Conservation (phyloP, 2,329 filamentous ascomycete species). For the Aspergillus oerlinghausenensis region DNA sequence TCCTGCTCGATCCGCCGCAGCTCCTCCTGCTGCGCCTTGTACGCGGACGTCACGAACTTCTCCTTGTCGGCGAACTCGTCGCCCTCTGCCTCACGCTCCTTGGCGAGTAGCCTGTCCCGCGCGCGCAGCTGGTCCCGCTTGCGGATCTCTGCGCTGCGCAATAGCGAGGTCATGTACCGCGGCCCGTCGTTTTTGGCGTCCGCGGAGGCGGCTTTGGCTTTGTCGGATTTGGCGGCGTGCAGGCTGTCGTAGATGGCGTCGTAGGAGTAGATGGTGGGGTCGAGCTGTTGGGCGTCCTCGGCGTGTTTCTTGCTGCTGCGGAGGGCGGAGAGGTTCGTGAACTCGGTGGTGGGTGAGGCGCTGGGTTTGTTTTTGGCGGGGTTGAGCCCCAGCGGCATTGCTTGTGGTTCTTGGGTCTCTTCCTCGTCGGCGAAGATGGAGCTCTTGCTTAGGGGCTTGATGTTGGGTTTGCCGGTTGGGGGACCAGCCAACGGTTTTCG, state of each 20-base stretch:
- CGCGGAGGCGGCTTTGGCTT: slow-evolving; percentile 16
- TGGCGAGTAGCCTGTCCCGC: slow-evolving; percentile 55
- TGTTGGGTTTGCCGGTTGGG: slow-evolving; percentile 18
- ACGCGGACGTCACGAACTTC: slow-evolving; percentile 62
- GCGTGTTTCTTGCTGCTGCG: slow-evolving; percentile 44
- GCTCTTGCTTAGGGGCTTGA: slow-evolving; percentile 31
- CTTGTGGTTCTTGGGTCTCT: slow-evolving; percentile 20
- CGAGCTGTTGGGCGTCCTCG: slow-evolving; percentile 40
- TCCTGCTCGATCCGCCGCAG: slow-evolving; percentile 54
- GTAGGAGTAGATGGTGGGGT: slow-evolving; percentile 48
- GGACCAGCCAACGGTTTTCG: slow-evolving; percentile 30
- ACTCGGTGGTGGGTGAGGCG: slow-evolving; percentile 13
- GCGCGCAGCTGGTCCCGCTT: slow-evolving; percentile 61
- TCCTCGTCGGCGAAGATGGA: slow-evolving; percentile 37
- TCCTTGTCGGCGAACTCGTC: slow-evolving; percentile 64
- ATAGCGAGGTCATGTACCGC: slow-evolving; percentile 58
- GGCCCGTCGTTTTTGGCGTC: slow-evolving; percentile 34
- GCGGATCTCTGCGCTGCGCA: slow-evolving; percentile 56
- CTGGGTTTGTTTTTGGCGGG: slow-evolving; percentile 13
- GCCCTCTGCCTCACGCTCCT: slow-evolving; percentile 61
- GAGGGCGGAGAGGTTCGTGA: slow-evolving; percentile 43
- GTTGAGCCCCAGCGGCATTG: slow-evolving; percentile 21
- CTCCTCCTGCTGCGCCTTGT: slow-evolving; percentile 62
- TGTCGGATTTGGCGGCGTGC: slow-evolving; percentile 35
- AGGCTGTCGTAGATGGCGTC: slow-evolving; percentile 47